Percentiles rank a stretch among this genome's conserved stretches.
These are phyloP conservation scores for Aspergillus luchuensis DNA, from an alignment of 2,329 filamentous ascomycete species.

Conservation along the genomic window DNA sequence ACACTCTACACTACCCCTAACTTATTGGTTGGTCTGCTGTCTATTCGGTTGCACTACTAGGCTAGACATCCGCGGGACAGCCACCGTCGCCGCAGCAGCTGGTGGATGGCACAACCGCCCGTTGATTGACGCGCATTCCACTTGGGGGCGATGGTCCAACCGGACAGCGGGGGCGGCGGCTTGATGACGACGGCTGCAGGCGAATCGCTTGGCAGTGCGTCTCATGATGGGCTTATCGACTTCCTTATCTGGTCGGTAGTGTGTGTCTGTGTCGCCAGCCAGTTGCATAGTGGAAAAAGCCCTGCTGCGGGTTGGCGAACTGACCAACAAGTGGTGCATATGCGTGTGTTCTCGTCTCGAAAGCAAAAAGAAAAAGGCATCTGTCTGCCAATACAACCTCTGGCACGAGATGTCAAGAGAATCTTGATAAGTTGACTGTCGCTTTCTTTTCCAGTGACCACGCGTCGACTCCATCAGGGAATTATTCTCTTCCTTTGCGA, in stretches of 20 bases:
- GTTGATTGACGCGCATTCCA: conserved; percentile 11
- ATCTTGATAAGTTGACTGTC: background rate
- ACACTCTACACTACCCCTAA: too few relatives aligned
- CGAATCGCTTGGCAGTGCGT: conserved; percentile 5
- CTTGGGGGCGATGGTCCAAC: conserved; percentile 1
- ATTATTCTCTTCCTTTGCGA: background rate
- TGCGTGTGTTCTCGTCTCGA: too few relatives aligned
- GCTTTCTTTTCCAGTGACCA: background rate
- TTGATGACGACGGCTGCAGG: conserved; percentile 8
- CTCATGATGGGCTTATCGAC: background rate
- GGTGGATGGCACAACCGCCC: conserved; percentile 1
- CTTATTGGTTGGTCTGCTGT: too few relatives aligned
- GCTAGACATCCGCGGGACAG: background rate
- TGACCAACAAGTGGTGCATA: too few relatives aligned
- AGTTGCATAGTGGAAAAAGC: too few relatives aligned
- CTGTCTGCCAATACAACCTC: background rate
- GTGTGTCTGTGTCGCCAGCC: too few relatives aligned
- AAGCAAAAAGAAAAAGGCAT: too few relatives aligned
- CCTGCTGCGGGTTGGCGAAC: too few relatives aligned
- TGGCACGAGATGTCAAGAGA: background rate
- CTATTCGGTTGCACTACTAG: too few relatives aligned
- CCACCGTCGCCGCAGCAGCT: background rate
- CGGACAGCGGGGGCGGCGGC: conserved; percentile 6
- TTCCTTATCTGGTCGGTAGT: too few relatives aligned
- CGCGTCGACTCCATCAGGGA: conserved; percentile 3